These are phyloP conservation scores for Verbena officinalis DNA, from an alignment of 257 asterid species.

Conservation along the genomic window DNA sequence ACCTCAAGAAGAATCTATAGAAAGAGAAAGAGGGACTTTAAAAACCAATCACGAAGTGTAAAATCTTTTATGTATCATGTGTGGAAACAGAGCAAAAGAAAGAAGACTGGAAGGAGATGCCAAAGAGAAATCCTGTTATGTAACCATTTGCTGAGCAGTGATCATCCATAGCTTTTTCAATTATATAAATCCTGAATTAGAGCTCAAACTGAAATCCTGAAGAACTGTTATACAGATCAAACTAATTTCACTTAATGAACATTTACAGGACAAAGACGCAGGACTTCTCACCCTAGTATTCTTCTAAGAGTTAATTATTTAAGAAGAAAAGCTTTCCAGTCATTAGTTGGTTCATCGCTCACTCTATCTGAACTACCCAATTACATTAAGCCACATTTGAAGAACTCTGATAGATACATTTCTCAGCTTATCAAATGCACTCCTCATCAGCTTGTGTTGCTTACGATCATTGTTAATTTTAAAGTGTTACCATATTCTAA, in stretches of 20 bases:
- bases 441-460: too few species aligned
- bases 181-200: neutral
- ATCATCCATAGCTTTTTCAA: neutral
- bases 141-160: conserved; percentile 4
- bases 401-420: too few species aligned
- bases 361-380: too few species aligned
- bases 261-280: neutral
- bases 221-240: neutral
- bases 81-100: conserved; percentile 2
- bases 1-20: conserved; percentile 88
- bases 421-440: too few species aligned
- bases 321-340: too few species aligned
- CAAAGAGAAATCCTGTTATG: neutral
- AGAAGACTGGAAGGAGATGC: neutral
- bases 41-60: neutral
- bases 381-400: too few species aligned
- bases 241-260: neutral
- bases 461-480: too few species aligned
- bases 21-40: conserved; percentile 17
- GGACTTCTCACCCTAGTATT: neutral
- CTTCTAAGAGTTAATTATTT: neutral
- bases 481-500: neutral
- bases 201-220: neutral
- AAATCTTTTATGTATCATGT: neutral
- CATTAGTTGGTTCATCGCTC: too few species aligned